These are phyloP conservation scores for Apiospora kogelbergensis DNA, from an alignment of 2,329 filamentous ascomycete species.

Conservation along the genomic window DNA sequence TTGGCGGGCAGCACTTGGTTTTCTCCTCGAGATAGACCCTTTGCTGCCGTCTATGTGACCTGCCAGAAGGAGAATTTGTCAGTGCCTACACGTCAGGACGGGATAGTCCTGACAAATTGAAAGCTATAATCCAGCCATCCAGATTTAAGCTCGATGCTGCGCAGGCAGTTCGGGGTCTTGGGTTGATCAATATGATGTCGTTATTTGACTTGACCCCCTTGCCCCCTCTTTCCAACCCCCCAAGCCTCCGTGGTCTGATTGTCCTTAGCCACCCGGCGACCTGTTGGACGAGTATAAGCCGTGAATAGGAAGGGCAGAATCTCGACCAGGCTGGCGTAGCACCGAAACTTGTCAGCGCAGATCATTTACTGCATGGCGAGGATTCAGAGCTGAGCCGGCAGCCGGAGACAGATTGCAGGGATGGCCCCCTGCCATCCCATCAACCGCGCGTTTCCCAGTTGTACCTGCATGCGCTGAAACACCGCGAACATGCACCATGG, in stretches of 20 bases:
- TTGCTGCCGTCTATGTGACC: too few relatives aligned
- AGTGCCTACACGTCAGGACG: too few relatives aligned
- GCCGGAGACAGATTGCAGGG: background rate
- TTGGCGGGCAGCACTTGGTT: too few relatives aligned
- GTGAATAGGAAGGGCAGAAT: background rate
- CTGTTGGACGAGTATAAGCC: background rate
- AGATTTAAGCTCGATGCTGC: too few relatives aligned
- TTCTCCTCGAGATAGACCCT: too few relatives aligned
- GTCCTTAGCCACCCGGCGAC: background rate
- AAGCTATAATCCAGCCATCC: too few relatives aligned
- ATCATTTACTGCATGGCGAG: background rate
- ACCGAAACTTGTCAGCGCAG: background rate
- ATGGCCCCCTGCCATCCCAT: background rate
- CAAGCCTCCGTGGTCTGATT: background rate
- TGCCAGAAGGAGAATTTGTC: too few relatives aligned
- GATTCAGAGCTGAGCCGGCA: background rate
- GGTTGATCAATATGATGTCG: too few relatives aligned
- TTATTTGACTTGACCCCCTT: background rate
- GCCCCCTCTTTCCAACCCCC: background rate
- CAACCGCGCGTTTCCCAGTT: background rate
- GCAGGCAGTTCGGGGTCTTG: too few relatives aligned
- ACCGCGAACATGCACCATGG: background rate
- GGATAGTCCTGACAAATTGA: too few relatives aligned
- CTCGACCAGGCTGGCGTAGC: background rate
- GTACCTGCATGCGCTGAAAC: slow-evolving; percentile 1